These are phyloP conservation scores for Iodosphaeria phyllophila DNA, from an alignment of 2,329 filamentous ascomycete species.

Conservation along the genomic window DNA sequence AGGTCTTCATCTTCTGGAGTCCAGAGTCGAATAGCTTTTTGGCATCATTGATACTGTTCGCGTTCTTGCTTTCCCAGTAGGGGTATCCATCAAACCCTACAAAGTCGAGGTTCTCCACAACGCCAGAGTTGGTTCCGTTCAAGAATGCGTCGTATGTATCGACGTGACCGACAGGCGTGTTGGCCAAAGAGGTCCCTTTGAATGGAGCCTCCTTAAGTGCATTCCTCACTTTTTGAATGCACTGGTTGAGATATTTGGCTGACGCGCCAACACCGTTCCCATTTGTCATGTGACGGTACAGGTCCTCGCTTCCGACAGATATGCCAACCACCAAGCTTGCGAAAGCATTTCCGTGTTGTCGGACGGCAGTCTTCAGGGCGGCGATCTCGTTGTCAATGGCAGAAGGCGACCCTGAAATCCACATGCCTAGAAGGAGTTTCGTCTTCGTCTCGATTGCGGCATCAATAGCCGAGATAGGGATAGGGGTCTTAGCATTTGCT, in stretches of 20 bases:
- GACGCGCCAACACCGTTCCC: constrained; percentile 15
- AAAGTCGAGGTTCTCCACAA: constrained; percentile 32
- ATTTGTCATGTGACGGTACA: constrained; percentile 34
- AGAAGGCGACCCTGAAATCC: constrained; percentile 17
- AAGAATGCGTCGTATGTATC: constrained; percentile 37
- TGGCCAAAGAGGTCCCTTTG: constrained; percentile 12
- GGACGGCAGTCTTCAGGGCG: constrained; percentile 28
- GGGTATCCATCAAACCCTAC: constrained; percentile 34
- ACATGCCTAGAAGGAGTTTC: constrained; percentile 32
- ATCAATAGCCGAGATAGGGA: constrained; percentile 55
- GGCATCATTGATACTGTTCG: constrained; percentile 23
- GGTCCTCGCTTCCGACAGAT: constrained; percentile 34
- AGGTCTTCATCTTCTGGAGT: constrained; percentile 16
- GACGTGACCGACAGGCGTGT: constrained; percentile 29
- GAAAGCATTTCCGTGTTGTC: constrained; percentile 19
- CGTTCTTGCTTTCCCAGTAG: constrained; percentile 26
- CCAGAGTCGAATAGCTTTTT: constrained; percentile 22
- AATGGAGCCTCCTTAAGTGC: no score
- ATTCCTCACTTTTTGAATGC: constrained; percentile 34
- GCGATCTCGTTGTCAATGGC: constrained; percentile 29
- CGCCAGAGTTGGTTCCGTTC: constrained; percentile 25
- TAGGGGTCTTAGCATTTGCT: no score
- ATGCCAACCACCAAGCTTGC: constrained; percentile 30
- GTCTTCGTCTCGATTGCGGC: constrained; percentile 30
- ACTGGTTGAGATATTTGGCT: constrained; percentile 31